These are phyloP conservation scores for Ramaria sp. DNA, from an alignment of 768 basidiomycete genomes.

Conservation along the genomic window DNA sequence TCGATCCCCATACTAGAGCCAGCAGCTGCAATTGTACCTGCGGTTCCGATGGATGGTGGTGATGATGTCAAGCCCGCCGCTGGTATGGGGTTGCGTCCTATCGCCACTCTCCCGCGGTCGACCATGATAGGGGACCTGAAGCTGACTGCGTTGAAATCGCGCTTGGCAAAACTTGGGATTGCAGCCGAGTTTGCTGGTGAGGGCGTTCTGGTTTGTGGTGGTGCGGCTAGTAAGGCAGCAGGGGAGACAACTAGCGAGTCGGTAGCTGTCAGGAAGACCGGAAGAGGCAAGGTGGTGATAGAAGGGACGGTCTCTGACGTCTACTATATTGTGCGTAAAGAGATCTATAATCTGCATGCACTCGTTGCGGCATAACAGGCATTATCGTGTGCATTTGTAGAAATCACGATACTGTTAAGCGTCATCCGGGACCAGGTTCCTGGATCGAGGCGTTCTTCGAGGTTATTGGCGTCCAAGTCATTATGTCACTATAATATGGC, in stretches of 20 bases:
- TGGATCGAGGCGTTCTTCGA: too few relatives aligned
- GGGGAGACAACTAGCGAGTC: conserved; percentile 30
- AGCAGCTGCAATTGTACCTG: conserved; percentile 16
- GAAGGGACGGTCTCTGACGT: conserved; percentile 84
- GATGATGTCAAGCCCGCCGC: conserved; percentile 15
- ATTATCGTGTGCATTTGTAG: not conserved
- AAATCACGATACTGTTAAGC: not conserved
- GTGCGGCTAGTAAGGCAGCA: conserved; percentile 36
- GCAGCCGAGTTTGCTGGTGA: conserved; percentile 95
- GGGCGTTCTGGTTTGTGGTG: conserved; percentile 86
- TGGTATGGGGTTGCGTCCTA: conserved; percentile 45
- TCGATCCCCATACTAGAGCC: conserved; percentile 85
- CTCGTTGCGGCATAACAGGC: conserved; percentile 52
- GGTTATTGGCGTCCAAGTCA: too few relatives aligned
- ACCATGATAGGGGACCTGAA: conserved; percentile 98
- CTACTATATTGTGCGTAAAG: conserved; percentile 81
- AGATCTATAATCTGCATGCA: conserved; percentile 87
- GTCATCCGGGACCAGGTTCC: too few relatives aligned
- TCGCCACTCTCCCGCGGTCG: conserved; percentile 65
- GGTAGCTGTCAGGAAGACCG: conserved; percentile 85
- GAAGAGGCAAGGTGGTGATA: conserved; percentile 73
- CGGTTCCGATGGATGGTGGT: not conserved
- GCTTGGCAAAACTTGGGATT: conserved; percentile 62
- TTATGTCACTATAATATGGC: too few relatives aligned
- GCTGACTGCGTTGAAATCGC: conserved; percentile 78